Percentiles rank a stretch among this genome's conserved stretches.
Conservation (phyloP, 148 eudicot species). For the Arctostaphylos glauca region DNA sequence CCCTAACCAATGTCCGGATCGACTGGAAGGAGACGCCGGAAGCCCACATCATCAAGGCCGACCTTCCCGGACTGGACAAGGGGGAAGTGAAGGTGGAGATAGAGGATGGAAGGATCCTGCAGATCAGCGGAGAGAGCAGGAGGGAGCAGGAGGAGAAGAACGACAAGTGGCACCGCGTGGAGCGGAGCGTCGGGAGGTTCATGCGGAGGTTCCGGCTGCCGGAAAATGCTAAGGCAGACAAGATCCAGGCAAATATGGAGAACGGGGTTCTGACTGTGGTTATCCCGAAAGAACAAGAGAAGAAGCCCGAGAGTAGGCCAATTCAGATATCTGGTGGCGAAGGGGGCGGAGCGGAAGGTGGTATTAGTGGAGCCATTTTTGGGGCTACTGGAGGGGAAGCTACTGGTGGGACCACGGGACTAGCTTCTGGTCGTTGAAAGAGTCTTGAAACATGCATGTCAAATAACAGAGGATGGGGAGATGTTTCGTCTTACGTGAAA, state of each 20-base stretch:
- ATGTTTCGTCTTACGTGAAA: too few species aligned
- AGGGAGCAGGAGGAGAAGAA: constrained; percentile 13
- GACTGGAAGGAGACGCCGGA: constrained; percentile 18
- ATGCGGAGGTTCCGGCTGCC: constrained; percentile 8
- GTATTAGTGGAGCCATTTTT: too few species aligned
- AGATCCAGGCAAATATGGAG: not conserved
- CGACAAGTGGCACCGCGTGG: constrained; percentile 17
- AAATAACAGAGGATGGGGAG: not conserved
- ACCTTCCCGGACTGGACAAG: constrained; percentile 1
- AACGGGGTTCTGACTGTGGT: not conserved
- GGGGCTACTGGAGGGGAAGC: not conserved
- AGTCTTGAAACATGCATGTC: not conserved
- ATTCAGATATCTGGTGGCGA: not conserved
- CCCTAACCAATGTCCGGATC: not conserved
- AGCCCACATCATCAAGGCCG: constrained; percentile 11
- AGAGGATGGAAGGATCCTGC: not conserved
- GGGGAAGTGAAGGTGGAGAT: constrained; percentile 9
- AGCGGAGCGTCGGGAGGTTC: constrained; percentile 13
- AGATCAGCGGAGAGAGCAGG: constrained; percentile 7
- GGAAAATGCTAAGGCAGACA: not conserved
- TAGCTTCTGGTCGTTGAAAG: not conserved
- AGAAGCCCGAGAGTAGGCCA: not conserved
- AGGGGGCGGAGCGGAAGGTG: not conserved
- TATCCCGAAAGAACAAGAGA: not conserved
- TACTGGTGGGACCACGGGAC: not conserved